Evolutionary conservation across 352 stramenopile genomes (phyloP), one percentile per base, ranked within the genome.

Genomic region (Phytophthora aleatoria): DNA sequence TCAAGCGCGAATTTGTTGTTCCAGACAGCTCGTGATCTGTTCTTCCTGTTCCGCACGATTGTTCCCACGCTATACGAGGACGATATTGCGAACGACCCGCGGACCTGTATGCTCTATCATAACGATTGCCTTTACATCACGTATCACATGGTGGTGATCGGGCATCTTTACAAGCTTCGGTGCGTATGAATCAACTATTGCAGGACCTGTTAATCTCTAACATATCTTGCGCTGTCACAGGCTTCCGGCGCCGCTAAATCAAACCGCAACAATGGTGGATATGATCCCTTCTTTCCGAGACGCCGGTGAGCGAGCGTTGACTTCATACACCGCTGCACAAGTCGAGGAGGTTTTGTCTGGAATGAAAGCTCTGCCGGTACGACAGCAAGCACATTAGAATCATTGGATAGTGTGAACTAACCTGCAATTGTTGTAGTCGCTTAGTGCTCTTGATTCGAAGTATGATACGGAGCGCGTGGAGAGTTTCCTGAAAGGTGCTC

Each of bases 101-200:
- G 74, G 15, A 72, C 73, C 1, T 85, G 80, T 54, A 92, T 94
- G 85, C 83, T 95, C 8, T 89, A 83, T 61, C 87, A 95, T 76
- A 95, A 95, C 24, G 87, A 95, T 66, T 93, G 84, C 57, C 72
- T 92, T 27, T 95, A 92, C 64, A 83, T 92, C 31, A 77, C 83
- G 9, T 76, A 91, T 15, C 85, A 95, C 68, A 92, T 92, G 85
- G 65, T 94, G 33, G 77, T 83, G 4, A 82, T 92, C 20, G 84
- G 82, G 0, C 72, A 89, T 43, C 57, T 81, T 6, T 93, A 94
- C 79, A 94, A 94, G 48, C 76, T 73, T 48, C 70, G 79, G 82
- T 88, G 72, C 11, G 75, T 59, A 15, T 30, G 6, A 3, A 48
- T 44, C 24, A 30, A 33, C 15, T 28, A 11, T 28, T 41, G 20